Evolutionary conservation across 768 basidiomycete species (phyloP).

Genomic region (Sporobolomyces pararoseus): DNA sequence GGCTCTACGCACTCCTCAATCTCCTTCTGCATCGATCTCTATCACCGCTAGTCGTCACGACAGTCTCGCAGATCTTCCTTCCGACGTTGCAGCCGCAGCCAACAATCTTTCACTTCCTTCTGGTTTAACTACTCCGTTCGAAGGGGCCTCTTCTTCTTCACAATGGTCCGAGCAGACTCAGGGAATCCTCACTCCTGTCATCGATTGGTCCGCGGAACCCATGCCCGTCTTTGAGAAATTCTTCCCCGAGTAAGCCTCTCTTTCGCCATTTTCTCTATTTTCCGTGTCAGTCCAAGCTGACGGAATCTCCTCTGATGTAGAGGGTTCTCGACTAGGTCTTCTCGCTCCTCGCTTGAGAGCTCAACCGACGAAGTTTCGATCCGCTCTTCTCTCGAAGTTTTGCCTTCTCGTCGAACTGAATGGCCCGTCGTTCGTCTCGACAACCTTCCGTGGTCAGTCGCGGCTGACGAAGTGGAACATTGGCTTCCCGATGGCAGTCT

Average conservation of each 20-base stretch:
- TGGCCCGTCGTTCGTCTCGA: constrained; percentile 42
- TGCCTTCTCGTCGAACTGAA: neutral
- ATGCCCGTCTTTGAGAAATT: neutral
- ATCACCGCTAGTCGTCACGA: neutral
- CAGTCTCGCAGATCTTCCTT: neutral
- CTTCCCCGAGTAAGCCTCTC: neutral
- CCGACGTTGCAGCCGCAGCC: neutral
- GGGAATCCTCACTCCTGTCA: neutral
- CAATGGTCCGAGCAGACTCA: constrained; percentile 3
- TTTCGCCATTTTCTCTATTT: neutral
- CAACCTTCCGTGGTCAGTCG: constrained; percentile 38
- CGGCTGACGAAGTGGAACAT: constrained; percentile 28
- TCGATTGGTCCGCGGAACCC: neutral
- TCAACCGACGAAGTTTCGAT: neutral
- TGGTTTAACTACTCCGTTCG: too few species aligned
- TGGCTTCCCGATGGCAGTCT: constrained; percentile 30
- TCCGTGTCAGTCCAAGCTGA: too few species aligned
- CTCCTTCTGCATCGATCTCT: neutral
- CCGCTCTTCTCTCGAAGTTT: neutral
- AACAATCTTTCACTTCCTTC: neutral
- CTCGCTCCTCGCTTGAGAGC: neutral
- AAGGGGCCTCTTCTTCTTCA: neutral
- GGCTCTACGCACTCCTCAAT: neutral
- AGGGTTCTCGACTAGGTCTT: too few species aligned
- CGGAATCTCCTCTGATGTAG: too few species aligned